phyloP scores from a whole-genome alignment of 495 filamentous ascomycete genomes.

The Hyaloscypha finlandica region DNA sequence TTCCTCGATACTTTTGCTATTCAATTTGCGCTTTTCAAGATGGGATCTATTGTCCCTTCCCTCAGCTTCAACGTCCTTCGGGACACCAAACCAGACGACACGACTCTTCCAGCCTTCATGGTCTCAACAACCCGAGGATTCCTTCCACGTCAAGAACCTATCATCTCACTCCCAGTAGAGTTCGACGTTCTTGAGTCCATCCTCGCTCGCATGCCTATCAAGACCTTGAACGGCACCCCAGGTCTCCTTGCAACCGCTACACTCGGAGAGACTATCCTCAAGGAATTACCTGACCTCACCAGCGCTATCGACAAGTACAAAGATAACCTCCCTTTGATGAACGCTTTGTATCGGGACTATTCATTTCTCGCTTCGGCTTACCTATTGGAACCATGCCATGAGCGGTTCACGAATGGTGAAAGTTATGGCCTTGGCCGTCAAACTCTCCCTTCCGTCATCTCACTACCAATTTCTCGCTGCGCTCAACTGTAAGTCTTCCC shows the following conservation, averaged over 20 bases:
- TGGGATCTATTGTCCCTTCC: conserved; percentile 30
- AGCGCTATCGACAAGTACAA: conserved; percentile 67
- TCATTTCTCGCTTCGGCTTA: conserved; percentile 86
- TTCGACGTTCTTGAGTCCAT: conserved; percentile 71
- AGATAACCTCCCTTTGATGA: conserved; percentile 70
- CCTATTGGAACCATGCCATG: conserved; percentile 91
- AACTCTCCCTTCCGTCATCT: conserved; percentile 66
- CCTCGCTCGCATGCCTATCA: conserved; percentile 73
- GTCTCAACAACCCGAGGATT: conserved; percentile 85
- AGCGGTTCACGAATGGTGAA: conserved; percentile 64
- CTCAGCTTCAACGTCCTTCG: conserved; percentile 51
- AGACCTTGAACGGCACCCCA: conserved; percentile 64
- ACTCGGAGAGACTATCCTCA: conserved; percentile 67
- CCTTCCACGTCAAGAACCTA: conserved; percentile 64
- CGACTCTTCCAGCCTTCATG: conserved; percentile 76
- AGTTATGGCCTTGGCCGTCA: conserved; percentile 75
- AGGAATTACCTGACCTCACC: conserved; percentile 74
- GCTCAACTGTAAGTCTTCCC: conserved; percentile 69
- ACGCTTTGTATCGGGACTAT: conserved; percentile 87
- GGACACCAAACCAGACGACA: conserved; percentile 59
- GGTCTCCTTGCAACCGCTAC: conserved; percentile 74
- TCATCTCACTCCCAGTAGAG: conserved; percentile 61
- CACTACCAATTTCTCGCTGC: conserved; percentile 73
- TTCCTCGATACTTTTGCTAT: not conserved
- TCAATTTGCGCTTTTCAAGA: conserved; percentile 19